Evolutionary conservation across 108 stramenopile species (phyloP), one percentile per base, ranked within the genome.

Genomic region (Nitzschia sp.): DNA sequence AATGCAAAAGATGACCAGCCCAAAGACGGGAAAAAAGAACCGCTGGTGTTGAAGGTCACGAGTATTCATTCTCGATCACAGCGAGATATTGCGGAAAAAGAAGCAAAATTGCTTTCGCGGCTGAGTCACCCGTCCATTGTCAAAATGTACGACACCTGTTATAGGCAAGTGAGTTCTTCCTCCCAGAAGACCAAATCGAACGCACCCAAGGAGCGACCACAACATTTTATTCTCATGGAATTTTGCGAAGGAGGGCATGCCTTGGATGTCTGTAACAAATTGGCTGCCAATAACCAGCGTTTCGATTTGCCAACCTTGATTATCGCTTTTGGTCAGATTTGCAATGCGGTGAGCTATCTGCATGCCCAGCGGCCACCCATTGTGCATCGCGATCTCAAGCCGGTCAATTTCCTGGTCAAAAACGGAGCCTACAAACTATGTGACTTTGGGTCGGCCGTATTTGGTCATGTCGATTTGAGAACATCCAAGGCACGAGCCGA

Each of bases 311-410:
- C 77, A 47, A 87, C 75, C 17, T 87, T 96, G 34, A 86, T 96
- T 61, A 86, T 96, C 54, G 83, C 89, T 33, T 90, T 94, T 73
- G 91, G 91, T 26, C 91, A 92, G 71, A 90, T 94, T 30, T 86
- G 85, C 65, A 91, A 89, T 54, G 91, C 91, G 22, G 94, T 92
- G 2, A 85, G 85, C 13, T 89, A 91, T 70, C 85, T 93, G 1
- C 94, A 95, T 64, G 88, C 89, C 0, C 91, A 91, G 48, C 79
- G 92, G 28, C 95, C 91, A 31, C 87, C 95, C 28, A 89, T 98
- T 66, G 91, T 96, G 15, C 99, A 99, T 70, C 83, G 99, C 0
- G 98, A 99, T 81, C 76, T 99, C 36, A 99, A 99, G 78, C 98
- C 95, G 8, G 96, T 97, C 71, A 99, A 99, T 68, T 98, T 97